These are phyloP conservation scores for Aspergillus hiratsukae DNA, from an alignment of 2,329 filamentous ascomycete species.

Conservation along the genomic window DNA sequence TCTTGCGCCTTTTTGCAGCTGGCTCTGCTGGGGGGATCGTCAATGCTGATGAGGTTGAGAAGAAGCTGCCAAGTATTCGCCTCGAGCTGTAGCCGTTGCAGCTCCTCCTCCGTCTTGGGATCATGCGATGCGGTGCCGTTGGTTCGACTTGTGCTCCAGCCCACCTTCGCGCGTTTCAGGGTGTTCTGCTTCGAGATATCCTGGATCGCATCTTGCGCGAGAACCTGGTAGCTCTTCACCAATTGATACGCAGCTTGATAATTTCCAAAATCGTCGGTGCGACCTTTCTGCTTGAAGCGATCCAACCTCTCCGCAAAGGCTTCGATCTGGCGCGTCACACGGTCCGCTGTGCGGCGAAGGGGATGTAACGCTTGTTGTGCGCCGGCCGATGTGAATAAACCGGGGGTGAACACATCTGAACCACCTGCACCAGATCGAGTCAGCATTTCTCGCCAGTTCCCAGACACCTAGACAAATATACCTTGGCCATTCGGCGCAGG, in stretches of 20 bases:
- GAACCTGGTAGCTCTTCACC: constrained; percentile 58
- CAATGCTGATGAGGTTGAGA: constrained; percentile 65
- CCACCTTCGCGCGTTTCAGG: constrained; percentile 34
- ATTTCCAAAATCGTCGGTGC: constrained; percentile 48
- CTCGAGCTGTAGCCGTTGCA: constrained; percentile 70
- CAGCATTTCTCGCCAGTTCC: constrained; percentile 5
- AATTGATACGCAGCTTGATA: constrained; percentile 65
- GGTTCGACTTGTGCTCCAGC: constrained; percentile 23
- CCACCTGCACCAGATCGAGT: constrained; percentile 9
- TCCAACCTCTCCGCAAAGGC: constrained; percentile 80
- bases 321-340: constrained; percentile 76
- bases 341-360: constrained; percentile 61
- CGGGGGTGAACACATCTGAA: constrained; percentile 21
- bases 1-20: constrained; percentile 38
- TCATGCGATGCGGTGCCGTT: constrained; percentile 16
- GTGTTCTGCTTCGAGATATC: constrained; percentile 38
- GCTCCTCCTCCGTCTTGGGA: constrained; percentile 27
- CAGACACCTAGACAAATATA: constrained; percentile 2
- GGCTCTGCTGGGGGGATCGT: constrained; percentile 51
- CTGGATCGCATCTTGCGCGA: constrained; percentile 50
- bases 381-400: constrained; percentile 43
- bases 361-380: constrained; percentile 53
- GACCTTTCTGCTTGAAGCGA: constrained; percentile 59
- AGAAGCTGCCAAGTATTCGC: constrained; percentile 88
- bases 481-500: constrained; percentile 15